Conservation (phyloP, 495 filamentous ascomycete species). For the Aspergillus baeticus region DNA sequence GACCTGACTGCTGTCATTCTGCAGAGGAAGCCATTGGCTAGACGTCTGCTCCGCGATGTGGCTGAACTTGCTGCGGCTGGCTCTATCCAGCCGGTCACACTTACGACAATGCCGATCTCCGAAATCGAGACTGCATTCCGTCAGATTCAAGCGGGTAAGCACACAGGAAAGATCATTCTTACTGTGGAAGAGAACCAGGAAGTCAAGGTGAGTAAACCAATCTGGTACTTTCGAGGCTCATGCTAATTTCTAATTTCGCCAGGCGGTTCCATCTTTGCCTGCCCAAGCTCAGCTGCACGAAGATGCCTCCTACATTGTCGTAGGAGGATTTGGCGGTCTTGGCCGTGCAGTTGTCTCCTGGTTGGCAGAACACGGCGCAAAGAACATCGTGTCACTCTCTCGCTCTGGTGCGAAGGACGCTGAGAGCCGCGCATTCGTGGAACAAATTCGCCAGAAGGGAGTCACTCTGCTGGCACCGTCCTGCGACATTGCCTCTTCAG, state of each 20-base stretch:
- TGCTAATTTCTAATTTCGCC: background rate
- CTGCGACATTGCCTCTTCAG: slow-evolving; percentile 24
- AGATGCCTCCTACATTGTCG: slow-evolving; percentile 41
- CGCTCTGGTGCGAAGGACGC: slow-evolving; percentile 19
- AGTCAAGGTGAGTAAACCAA: slow-evolving; percentile 1
- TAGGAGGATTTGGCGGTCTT: slow-evolving; percentile 46
- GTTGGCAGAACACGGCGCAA: slow-evolving; percentile 59
- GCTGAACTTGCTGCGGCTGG: slow-evolving; percentile 13
- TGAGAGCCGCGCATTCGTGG: slow-evolving; percentile 31
- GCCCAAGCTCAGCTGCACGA: slow-evolving; percentile 3
- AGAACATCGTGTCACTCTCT: slow-evolving; percentile 52
- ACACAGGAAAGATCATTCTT: slow-evolving; percentile 59
- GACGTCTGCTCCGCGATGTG: slow-evolving; percentile 6
- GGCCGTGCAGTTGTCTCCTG: slow-evolving; percentile 48
- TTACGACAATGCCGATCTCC: slow-evolving; percentile 32
- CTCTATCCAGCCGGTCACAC: slow-evolving; percentile 5
- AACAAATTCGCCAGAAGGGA: background rate
- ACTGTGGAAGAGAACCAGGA: slow-evolving; percentile 12
- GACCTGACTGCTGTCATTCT: slow-evolving; percentile 16
- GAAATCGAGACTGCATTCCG: slow-evolving; percentile 55
- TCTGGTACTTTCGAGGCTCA: background rate
- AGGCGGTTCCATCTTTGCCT: slow-evolving; percentile 16
- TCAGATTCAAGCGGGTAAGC: slow-evolving; percentile 51
- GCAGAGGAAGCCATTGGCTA: slow-evolving; percentile 7
- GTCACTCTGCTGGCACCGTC: slow-evolving; percentile 23